Conservation (phyloP, 257 asterid species). For the Apocynum venetum region DNA sequence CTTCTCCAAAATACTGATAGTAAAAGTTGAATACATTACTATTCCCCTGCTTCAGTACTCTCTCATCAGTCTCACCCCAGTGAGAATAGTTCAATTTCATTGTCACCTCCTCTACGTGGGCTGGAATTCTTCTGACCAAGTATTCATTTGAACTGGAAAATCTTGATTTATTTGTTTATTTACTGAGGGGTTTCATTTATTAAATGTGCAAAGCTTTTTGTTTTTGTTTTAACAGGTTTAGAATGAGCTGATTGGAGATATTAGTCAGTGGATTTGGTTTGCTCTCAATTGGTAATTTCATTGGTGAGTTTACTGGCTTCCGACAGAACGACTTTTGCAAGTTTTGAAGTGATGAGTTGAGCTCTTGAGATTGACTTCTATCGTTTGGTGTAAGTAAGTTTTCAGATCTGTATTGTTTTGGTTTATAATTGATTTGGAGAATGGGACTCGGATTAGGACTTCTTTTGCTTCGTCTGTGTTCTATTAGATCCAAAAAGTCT, state of each 20-base stretch:
- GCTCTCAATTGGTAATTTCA: slow-evolving; percentile 9
- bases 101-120: slow-evolving; percentile 10
- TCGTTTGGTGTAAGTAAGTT: slow-evolving; percentile 45
- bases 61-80: background rate
- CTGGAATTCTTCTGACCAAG: slow-evolving; percentile 14
- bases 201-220: slow-evolving; percentile 7
- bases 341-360: slow-evolving; percentile 25
- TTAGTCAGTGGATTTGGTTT: slow-evolving; percentile 12
- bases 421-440: slow-evolving; percentile 21
- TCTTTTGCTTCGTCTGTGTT: slow-evolving; percentile 9
- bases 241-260: slow-evolving; percentile 21
- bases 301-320: slow-evolving; percentile 13
- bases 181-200: slow-evolving; percentile 1
- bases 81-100: slow-evolving; percentile 7
- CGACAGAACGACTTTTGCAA: slow-evolving; percentile 14
- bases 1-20: background rate
- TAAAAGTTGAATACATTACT: slow-evolving; percentile 4
- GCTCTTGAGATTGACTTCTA: slow-evolving; percentile 16
- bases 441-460: slow-evolving; percentile 11
- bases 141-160: slow-evolving; percentile 9
- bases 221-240: slow-evolving; percentile 18
- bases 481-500: slow-evolving; percentile 40
- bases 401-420: slow-evolving; percentile 53
- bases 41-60: background rate
- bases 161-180: slow-evolving; percentile 9